Evolutionary conservation across 208 protist species (phyloP).

Genomic region (Trypanosoma vivax): DNA sequence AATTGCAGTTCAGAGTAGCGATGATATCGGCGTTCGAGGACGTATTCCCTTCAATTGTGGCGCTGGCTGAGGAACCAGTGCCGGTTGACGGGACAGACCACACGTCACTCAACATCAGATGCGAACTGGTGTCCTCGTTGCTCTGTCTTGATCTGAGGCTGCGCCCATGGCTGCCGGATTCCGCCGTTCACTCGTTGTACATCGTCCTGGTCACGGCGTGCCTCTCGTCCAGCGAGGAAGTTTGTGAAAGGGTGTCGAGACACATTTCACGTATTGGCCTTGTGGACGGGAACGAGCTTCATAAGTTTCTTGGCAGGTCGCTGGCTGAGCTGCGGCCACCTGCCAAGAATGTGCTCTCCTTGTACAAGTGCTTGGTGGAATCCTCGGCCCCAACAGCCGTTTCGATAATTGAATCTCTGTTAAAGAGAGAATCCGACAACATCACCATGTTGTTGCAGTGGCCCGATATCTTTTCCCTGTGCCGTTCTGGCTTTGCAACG

Average conservation of each 20-base stretch:
- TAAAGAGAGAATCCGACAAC: neutral
- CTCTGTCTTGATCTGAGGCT: constrained; percentile 30
- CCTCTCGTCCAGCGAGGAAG: constrained; percentile 5
- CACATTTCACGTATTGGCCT: constrained; percentile 15
- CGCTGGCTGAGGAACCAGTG: too few species aligned
- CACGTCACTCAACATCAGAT: constrained; percentile 26
- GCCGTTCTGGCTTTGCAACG: constrained; percentile 5
- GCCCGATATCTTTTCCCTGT: constrained; percentile 23
- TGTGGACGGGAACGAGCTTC: constrained; percentile 16
- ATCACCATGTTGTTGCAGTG: neutral
- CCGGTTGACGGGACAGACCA: constrained; percentile 5
- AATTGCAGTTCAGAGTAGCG: too few species aligned
- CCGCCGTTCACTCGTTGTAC: constrained; percentile 9
- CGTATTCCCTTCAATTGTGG: too few species aligned
- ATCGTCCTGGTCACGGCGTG: constrained; percentile 24
- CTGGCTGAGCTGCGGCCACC: neutral
- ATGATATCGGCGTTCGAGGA: too few species aligned
- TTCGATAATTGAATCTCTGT: constrained; percentile 11
- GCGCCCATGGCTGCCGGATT: constrained; percentile 26
- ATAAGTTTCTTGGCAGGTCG: neutral
- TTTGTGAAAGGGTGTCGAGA: constrained; percentile 5
- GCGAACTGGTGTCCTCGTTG: constrained; percentile 44
- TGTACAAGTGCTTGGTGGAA: constrained; percentile 11
- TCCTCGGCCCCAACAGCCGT: constrained; percentile 14
- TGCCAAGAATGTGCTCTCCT: neutral